A percentile compares a stretch with the other conserved stretches of the same genome.
phyloP scores from a whole-genome alignment of 2,329 filamentous ascomycete species.

The Ilyonectria destructans region DNA sequence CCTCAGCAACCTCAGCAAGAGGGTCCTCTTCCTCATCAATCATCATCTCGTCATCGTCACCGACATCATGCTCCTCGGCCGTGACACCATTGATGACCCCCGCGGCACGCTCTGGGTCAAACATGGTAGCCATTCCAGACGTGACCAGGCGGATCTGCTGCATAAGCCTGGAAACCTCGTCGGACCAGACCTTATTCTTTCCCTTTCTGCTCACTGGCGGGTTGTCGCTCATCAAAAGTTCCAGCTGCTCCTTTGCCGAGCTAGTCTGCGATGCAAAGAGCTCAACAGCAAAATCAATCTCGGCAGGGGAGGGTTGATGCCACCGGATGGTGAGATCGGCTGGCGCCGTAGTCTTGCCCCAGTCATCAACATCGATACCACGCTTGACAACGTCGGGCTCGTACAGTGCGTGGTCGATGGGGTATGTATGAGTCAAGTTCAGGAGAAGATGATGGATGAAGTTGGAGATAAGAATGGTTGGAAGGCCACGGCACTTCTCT shows the following conservation, averaged over 20 bases:
- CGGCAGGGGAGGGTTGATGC: constrained; percentile 86
- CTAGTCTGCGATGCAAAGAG: constrained; percentile 89
- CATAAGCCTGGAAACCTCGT: constrained; percentile 92
- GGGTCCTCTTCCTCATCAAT: constrained; percentile 70
- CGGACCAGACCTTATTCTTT: constrained; percentile 98
- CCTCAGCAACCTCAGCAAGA: constrained; percentile 78
- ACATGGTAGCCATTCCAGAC: constrained; percentile 90
- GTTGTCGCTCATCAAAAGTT: constrained; percentile 84
- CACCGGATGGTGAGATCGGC: constrained; percentile 87
- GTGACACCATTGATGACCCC: constrained; percentile 62
- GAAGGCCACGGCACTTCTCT: constrained; percentile 91
- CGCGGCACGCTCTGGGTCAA: constrained; percentile 84
- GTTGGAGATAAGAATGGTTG: constrained; percentile 96
- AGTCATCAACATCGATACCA: constrained; percentile 84
- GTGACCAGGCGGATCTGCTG: constrained; percentile 91
- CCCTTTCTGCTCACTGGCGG: constrained; percentile 91
- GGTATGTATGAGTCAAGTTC: constrained; percentile 95
- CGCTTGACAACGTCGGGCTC: constrained; percentile 81
- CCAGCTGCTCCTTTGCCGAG: constrained; percentile 82
- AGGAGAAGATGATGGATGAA: constrained; percentile 97
- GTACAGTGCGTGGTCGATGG: constrained; percentile 89
- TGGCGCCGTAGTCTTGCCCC: constrained; percentile 85
- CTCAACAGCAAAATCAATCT: constrained; percentile 91
- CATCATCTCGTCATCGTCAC: constrained; percentile 65
- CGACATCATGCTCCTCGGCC: constrained; percentile 69